phyloP scores from a whole-genome alignment of 2,329 filamentous ascomycete genomes.

The Penicillium digitatum region DNA sequence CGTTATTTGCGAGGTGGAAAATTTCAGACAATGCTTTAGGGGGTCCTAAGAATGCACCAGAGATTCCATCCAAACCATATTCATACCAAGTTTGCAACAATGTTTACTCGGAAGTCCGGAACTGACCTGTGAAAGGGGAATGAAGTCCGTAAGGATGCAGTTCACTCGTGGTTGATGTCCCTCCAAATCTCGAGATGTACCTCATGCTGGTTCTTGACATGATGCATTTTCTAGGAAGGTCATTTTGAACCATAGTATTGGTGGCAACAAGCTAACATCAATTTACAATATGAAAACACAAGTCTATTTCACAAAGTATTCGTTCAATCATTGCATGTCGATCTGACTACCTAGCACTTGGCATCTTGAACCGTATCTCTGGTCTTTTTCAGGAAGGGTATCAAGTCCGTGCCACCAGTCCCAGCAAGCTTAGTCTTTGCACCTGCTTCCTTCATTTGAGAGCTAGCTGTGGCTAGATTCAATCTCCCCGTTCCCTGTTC shows the following conservation, averaged over 20 bases:
- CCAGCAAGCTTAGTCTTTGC: slow-evolving; percentile 42
- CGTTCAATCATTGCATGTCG: not conserved
- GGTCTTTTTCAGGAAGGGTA: slow-evolving; percentile 52
- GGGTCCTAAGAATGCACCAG: not conserved
- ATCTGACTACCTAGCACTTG: slow-evolving; percentile 25
- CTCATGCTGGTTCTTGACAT: not conserved
- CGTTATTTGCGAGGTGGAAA: not conserved
- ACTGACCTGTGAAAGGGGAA: not conserved
- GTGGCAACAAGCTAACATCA: not conserved
- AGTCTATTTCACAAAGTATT: not conserved
- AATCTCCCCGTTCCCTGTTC: slow-evolving; percentile 18
- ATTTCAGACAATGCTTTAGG: not conserved
- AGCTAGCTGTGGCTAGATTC: slow-evolving; percentile 48
- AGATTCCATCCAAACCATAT: not conserved
- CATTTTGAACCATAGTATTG: not conserved
- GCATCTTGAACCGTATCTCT: slow-evolving; percentile 50
- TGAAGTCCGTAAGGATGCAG: not conserved
- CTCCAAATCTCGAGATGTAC: not conserved
- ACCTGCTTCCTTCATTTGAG: slow-evolving; percentile 31
- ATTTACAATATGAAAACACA: not conserved
- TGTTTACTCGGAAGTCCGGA: not conserved
- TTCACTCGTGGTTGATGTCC: not conserved
- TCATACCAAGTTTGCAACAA: not conserved
- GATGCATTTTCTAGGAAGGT: not conserved
- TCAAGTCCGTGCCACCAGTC: slow-evolving; percentile 52